These are phyloP conservation scores for Parastagonospora avenae DNA, from an alignment of 2,329 filamentous ascomycete species.

Conservation along the genomic window DNA sequence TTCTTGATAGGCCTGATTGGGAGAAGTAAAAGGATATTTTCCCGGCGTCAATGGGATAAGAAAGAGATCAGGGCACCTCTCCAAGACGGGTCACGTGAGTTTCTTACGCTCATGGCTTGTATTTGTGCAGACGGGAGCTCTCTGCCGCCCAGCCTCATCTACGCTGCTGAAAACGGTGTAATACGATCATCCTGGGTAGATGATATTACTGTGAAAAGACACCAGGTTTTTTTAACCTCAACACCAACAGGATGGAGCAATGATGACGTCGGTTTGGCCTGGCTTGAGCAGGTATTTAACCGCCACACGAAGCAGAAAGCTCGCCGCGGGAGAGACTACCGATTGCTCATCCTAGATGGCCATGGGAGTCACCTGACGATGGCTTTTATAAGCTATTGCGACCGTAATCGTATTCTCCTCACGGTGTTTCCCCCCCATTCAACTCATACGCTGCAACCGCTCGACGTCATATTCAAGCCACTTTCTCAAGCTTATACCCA, in stretches of 20 bases:
- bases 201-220: neutral
- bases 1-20: too few relatives aligned
- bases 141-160: slow-evolving; percentile 12
- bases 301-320: too few relatives aligned
- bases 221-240: neutral
- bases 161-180: slow-evolving; percentile 2
- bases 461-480: neutral
- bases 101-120: slow-evolving; percentile 9
- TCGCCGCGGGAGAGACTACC: too few relatives aligned
- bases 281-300: too few relatives aligned
- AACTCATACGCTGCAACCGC: slow-evolving; percentile 17
- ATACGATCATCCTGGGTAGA: slow-evolving; percentile 1
- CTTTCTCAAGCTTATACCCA: too few relatives aligned
- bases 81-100: slow-evolving; percentile 5
- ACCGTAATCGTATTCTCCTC: slow-evolving; percentile 1
- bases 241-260: too few relatives aligned
- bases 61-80: neutral
- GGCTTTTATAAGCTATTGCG: slow-evolving; percentile 44
- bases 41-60: too few relatives aligned
- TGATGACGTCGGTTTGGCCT: too few relatives aligned
- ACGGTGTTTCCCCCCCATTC: neutral
- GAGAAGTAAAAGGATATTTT: too few relatives aligned
- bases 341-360: slow-evolving; percentile 12
- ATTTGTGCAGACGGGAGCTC: slow-evolving; percentile 13
- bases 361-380: slow-evolving; percentile 30